These are phyloP conservation scores for Camellia japonica DNA, from an alignment of 148 eudicot species.

Conservation along the genomic window DNA sequence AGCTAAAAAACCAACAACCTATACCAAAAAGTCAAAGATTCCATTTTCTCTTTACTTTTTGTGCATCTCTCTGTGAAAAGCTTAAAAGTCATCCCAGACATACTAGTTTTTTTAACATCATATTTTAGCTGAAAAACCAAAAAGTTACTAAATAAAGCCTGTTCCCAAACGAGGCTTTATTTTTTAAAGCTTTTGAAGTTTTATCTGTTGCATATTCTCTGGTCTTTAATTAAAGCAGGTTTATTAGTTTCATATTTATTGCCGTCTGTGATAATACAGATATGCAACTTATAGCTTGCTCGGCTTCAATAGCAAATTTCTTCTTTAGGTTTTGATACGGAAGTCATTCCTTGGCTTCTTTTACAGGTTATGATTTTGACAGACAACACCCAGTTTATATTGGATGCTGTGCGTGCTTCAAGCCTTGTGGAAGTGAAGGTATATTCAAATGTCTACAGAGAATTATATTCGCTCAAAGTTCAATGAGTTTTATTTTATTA, in stretches of 20 bases:
- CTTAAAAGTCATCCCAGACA: too few species aligned
- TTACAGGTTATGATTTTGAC: constrained; percentile 68
- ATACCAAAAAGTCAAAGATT: too few species aligned
- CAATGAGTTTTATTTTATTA: not conserved
- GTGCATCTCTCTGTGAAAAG: too few species aligned
- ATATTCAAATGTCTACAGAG: not conserved
- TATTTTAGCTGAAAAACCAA: too few species aligned
- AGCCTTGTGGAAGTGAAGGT: constrained; percentile 77
- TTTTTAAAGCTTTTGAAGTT: not conserved
- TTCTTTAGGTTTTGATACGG: not conserved
- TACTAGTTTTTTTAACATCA: too few species aligned
- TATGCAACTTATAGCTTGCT: not conserved
- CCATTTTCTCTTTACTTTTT: too few species aligned
- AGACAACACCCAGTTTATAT: constrained; percentile 49
- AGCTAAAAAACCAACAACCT: not conserved
- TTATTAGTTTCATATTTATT: too few species aligned
- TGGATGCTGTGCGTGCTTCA: constrained; percentile 60
- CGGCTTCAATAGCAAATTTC: not conserved
- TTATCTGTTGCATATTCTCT: not conserved
- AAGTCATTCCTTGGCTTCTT: constrained; percentile 2
- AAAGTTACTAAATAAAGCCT: too few species aligned
- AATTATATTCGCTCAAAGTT: not conserved
- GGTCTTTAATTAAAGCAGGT: not conserved
- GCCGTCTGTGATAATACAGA: not conserved
- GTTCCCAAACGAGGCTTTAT: not conserved